phyloP scores from a whole-genome alignment of 2,329 filamentous ascomycete genomes.

The Thelonectria discophora region DNA sequence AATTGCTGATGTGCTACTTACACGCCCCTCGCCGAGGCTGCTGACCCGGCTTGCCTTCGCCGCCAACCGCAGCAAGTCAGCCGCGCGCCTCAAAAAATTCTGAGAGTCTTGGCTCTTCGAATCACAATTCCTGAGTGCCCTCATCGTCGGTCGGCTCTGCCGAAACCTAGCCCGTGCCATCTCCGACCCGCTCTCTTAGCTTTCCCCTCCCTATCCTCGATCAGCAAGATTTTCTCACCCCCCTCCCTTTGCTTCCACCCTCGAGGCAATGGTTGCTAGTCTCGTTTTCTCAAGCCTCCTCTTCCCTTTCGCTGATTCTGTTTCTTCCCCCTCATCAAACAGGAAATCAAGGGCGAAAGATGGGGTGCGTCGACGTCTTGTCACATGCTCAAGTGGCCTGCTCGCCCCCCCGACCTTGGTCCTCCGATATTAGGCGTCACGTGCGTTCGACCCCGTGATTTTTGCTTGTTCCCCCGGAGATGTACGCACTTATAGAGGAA shows the following conservation, averaged over 20 bases:
- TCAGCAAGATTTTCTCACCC: background rate
- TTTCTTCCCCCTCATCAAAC: slow-evolving; percentile 9
- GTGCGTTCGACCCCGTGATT: background rate
- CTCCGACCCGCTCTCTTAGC: background rate
- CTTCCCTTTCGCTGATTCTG: background rate
- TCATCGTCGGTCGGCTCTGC: background rate
- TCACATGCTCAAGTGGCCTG: slow-evolving; percentile 30
- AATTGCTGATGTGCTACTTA: background rate
- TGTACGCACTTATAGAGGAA: background rate
- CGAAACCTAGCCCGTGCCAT: background rate
- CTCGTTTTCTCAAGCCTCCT: background rate
- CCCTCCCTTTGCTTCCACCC: no score
- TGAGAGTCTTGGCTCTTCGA: background rate
- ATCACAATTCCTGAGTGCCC: background rate
- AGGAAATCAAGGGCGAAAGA: background rate
- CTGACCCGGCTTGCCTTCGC: slow-evolving; percentile 18
- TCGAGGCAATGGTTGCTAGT: background rate
- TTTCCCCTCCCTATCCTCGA: background rate
- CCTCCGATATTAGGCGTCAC: background rate
- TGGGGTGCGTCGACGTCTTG: slow-evolving; percentile 31
- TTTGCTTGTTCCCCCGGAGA: background rate
- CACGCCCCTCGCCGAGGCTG: background rate
- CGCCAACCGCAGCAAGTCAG: background rate
- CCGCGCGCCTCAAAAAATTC: background rate
- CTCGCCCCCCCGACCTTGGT: background rate